These are phyloP conservation scores for Lotmaria passim DNA, from an alignment of 208 protist species.

Conservation along the genomic window DNA sequence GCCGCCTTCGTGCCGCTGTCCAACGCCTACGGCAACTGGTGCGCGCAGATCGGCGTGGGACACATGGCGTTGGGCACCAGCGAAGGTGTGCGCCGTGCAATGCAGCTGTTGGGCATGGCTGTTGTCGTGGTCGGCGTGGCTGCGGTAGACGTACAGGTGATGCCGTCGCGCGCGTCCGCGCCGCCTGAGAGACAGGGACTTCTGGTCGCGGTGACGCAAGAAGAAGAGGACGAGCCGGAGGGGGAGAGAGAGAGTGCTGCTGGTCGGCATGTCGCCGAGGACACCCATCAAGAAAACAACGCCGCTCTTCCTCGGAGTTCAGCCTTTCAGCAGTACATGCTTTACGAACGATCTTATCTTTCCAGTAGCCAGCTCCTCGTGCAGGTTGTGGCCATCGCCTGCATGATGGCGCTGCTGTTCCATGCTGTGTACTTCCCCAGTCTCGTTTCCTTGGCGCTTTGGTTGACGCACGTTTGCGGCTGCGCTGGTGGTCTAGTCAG, in stretches of 20 bases:
- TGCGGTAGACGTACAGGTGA: not conserved
- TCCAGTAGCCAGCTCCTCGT: not conserved
- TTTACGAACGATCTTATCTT: not conserved
- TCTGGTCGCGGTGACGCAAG: not conserved
- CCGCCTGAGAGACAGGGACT: not conserved
- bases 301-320: no score
- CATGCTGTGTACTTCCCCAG: conserved; percentile 33
- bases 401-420: conserved; percentile 25
- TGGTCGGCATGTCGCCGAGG: not conserved
- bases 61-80: conserved; percentile 8
- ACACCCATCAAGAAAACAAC: not conserved
- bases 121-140: conserved; percentile 8
- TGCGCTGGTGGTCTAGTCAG: conserved; percentile 23
- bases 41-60: conserved; percentile 12
- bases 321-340: not conserved
- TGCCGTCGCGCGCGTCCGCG: not conserved
- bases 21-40: not conserved
- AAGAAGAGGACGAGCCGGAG: conserved; percentile 15
- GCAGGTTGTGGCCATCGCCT: conserved; percentile 20
- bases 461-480: conserved; percentile 29
- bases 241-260: conserved; percentile 1
- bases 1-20: not conserved
- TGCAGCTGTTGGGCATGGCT: conserved; percentile 31
- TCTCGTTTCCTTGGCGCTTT: conserved; percentile 24
- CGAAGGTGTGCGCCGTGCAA: conserved; percentile 1